Evolutionary conservation across 352 stramenopile species (phyloP), one percentile per base, ranked within the genome.

Genomic region (Phytopythium ostracodes): DNA sequence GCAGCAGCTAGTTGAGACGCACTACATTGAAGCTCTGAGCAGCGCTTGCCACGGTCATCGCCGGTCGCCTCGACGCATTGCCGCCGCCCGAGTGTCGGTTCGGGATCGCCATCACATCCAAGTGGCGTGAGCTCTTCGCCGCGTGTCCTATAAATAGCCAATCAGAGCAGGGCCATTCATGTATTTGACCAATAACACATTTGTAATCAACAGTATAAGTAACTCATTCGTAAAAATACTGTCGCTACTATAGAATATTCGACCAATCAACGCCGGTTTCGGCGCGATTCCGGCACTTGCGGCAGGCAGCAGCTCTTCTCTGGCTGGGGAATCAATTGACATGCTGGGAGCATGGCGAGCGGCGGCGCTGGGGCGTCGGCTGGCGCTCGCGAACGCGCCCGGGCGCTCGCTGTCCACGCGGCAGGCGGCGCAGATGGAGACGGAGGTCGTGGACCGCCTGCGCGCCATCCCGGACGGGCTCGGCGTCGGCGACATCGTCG

Each of bases 401-500:
- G 47, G 59, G 43, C 73, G 79, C 55, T 62, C 65, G n/a, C 56
- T 94, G 35, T 92, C 84, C 53, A 79, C 77, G 57, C 84, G 86
- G 24, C 79, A 82, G 38, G 66, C 76, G 40, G 87, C 79, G 46
- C 71, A 89, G 64, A 50, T 93, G 56, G 87, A 95, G 70, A 87
- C 74, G 55, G 71, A 93, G 62, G 87, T 93, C 35, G 62, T 95
- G 56, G 79, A 92, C 60, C 76, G 77, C 53, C 66, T 95, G 53
- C 81, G 83, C 31, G 60, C 65, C n/a, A 73, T 95, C 31, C 73
- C 76, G 43, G 84, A 95, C 57, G 84, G 84, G 4, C 68, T 95
- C 38, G 81, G 85, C 17, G 72, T 92, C 52, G 78, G 80, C 56
- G 73, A 93, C 55, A 89, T 95, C 42, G 79, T 89, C 25, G 75